Percentiles rank a stretch among this genome's conserved stretches.
These are phyloP conservation scores for Fraxinus albicans DNA, from an alignment of 305 asterid genomes.

Conservation along the genomic window DNA sequence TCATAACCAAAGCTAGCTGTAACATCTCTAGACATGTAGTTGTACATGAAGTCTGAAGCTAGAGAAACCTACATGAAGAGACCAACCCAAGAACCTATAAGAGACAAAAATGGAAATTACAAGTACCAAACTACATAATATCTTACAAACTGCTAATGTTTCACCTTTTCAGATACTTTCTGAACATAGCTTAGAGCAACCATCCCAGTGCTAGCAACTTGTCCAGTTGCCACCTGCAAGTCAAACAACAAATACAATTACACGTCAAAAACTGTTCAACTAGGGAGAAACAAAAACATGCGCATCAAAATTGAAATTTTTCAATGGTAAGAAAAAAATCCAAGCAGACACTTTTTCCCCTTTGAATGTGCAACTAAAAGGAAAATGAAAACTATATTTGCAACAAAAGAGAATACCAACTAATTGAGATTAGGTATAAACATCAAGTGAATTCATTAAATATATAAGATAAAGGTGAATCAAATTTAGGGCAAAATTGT, in stretches of 20 bases:
- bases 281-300: background rate
- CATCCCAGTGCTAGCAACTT: constrained; percentile 94
- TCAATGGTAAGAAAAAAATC: background rate
- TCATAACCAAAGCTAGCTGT: constrained; percentile 95
- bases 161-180: constrained; percentile 84
- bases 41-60: constrained; percentile 89
- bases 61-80: constrained; percentile 70
- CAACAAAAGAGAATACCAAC: background rate
- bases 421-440: background rate
- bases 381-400: background rate
- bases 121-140: background rate
- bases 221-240: constrained; percentile 90
- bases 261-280: background rate
- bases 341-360: background rate
- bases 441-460: background rate
- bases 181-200: constrained; percentile 90
- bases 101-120: background rate
- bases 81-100: background rate
- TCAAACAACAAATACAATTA: background rate
- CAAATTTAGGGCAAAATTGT: constrained; percentile 13
- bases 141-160: constrained; percentile 10
- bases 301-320: background rate
- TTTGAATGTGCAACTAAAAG: background rate
- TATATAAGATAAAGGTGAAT: background rate
- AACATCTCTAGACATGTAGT: constrained; percentile 78